These are phyloP conservation scores for Aspergillus haitiensis DNA, from an alignment of 495 filamentous ascomycete species.

Conservation along the genomic window DNA sequence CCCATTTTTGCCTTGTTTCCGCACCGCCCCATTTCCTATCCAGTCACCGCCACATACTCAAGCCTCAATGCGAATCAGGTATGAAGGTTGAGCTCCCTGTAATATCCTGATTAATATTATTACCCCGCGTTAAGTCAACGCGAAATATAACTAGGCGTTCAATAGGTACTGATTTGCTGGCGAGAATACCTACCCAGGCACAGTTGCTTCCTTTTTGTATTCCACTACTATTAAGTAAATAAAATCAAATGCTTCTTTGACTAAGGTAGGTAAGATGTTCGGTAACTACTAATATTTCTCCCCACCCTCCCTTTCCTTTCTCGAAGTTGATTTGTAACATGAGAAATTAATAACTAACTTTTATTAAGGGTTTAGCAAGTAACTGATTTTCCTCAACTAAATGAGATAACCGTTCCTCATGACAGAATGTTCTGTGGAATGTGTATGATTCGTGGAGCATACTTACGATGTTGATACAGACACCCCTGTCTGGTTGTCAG, in stretches of 20 bases:
- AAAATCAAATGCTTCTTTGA: too few species aligned
- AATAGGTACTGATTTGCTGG: neutral
- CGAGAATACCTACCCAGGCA: neutral
- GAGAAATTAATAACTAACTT: too few species aligned
- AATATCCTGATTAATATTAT: neutral
- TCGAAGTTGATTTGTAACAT: too few species aligned
- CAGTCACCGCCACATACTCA: constrained; percentile 25
- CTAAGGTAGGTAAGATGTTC: too few species aligned
- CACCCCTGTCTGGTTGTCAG: constrained; percentile 4
- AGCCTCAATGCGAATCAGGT: constrained; percentile 13
- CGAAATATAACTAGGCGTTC: neutral
- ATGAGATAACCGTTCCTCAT: neutral
- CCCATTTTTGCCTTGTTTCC: constrained; percentile 15
- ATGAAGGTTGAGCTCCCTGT: neutral
- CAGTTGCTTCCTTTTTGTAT: too few species aligned
- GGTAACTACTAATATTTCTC: too few species aligned
- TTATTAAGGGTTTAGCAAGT: too few species aligned
- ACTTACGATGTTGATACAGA: neutral
- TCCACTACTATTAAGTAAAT: too few species aligned
- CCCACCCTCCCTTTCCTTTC: too few species aligned
- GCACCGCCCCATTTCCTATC: constrained; percentile 24
- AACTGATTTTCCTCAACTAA: neutral
- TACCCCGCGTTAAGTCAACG: constrained; percentile 18
- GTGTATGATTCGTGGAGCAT: neutral
- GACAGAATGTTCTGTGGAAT: neutral